Base-by-base conservation (phyloP, 305 asterid species). In the Solanum hybrid region DNA sequence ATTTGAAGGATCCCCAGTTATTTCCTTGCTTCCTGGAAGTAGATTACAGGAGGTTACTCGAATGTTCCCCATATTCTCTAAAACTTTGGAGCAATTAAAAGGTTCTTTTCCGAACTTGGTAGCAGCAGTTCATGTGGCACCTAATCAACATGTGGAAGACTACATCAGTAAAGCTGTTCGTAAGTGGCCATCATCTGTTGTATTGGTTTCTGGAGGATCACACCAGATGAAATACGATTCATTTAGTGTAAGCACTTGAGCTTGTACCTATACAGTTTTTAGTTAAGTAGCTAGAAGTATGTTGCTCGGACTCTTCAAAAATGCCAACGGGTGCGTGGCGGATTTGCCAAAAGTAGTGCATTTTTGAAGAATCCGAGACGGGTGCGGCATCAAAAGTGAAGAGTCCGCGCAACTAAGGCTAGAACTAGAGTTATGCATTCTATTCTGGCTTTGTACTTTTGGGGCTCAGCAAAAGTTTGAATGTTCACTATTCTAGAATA, bases 1-100 rank as follows among this genome's bases (percentile, higher is more conserved):
- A 60, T 73, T 78, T 90, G 89, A 91, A 97, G 99, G 94, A 88
- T 94, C 98, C n/a, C 94, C 94, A 14, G 80, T 96, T 89, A 92
- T 97, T 73, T 94, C 97, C 73, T 91, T 97, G 93, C 97, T 96
- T 88, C 98, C 99, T 85, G 99, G 99, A 93, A 97, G 99, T 93
- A 95, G 99, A 91, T 92, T 95, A 87, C 99, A 96, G 91, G 99
- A 97, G 94, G 99, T 96, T 69, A 92, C 92, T 36, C 95, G 98
- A 69, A 96, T 97, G 98, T 95, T 97, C 90, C 90, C 98, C 64
- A 93, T 97, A 92, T 96, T 93, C 91, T 90, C 94, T 45, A 87
- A 91, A 88, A 91, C 98, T 77, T 69, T 97, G 95, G 92, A 92
- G 90, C 94, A 90, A 56, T 91, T 96, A 87, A 94, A 91, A 90